A percentile compares a stretch with the other conserved stretches of the same genome.
phyloP scores from a whole-genome alignment of 805 yeast species.

The Starmera caribaea region DNA sequence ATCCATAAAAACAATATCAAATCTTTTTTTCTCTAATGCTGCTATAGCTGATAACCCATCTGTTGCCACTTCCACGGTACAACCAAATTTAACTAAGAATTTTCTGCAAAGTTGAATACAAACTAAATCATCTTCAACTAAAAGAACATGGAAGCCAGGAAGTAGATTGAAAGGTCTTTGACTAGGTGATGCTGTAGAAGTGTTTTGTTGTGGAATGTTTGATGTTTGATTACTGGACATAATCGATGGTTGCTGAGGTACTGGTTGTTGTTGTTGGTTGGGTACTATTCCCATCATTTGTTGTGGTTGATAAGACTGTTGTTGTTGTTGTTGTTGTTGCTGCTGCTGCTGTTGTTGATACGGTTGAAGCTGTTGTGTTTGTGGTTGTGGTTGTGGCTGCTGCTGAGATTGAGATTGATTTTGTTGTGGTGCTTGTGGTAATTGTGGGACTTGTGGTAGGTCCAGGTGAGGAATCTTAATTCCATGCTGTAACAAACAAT shows the following conservation, averaged over 20 bases:
- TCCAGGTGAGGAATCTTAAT: conserved; percentile 59
- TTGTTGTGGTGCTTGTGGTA: conserved; percentile 3
- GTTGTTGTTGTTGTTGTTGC: conserved; percentile 1
- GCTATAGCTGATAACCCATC: conserved; percentile 88
- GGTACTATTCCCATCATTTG: conserved; percentile 3
- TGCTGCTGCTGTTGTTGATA: conserved; percentile 8
- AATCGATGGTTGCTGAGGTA: conserved; percentile 8
- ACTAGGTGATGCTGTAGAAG: conserved; percentile 4
- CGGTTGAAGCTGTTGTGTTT: conserved; percentile 2
- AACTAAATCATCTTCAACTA: conserved; percentile 75
- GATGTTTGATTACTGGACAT: neutral
- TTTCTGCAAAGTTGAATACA: conserved; percentile 78
- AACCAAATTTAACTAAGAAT: conserved; percentile 79
- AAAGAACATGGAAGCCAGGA: conserved; percentile 54
- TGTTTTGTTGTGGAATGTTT: too few relatives aligned
- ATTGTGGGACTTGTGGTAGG: conserved; percentile 27
- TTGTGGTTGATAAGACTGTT: conserved; percentile 3
- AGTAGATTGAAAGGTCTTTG: conserved; percentile 12
- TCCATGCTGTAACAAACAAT: conserved; percentile 46
- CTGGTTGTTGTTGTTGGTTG: conserved; percentile 7
- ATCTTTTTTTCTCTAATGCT: conserved; percentile 58
- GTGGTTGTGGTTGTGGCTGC: conserved; percentile 4
- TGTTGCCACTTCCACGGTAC: conserved; percentile 84
- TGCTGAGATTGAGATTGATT: conserved; percentile 1
- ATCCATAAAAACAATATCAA: conserved; percentile 77